A percentile compares a stretch with the other conserved stretches of the same genome.
Evolutionary conservation across 1,139 yeast genomes (phyloP).

Genomic region (Scheffersomyces segobiensis): DNA sequence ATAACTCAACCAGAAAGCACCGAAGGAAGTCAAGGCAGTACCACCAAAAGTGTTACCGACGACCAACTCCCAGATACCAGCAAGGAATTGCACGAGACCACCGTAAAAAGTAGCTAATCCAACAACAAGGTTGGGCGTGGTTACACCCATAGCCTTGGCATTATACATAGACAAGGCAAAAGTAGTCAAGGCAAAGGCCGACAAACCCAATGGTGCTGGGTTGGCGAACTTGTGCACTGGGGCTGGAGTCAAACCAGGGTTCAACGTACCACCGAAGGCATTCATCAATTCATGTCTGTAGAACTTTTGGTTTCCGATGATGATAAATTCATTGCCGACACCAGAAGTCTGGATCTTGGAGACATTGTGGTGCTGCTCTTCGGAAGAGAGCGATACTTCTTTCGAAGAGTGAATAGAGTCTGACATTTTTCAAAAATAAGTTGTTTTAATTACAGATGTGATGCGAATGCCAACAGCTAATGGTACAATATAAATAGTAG

Average conservation of each 20-base stretch:
- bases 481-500: background rate
- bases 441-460: background rate
- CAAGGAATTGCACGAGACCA: conserved; percentile 62
- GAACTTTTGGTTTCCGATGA: conserved; percentile 35
- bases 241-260: conserved; percentile 38
- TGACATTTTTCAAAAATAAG: background rate
- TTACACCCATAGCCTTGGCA: conserved; percentile 54
- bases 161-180: conserved; percentile 50
- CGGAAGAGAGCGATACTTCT: conserved; percentile 2
- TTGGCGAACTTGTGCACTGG: conserved; percentile 47
- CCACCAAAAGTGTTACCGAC: conserved; percentile 67
- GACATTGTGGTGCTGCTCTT: background rate
- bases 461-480: background rate
- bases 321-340: conserved; percentile 22
- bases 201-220: conserved; percentile 63
- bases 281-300: conserved; percentile 44
- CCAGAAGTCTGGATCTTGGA: conserved; percentile 9
- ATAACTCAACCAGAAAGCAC: conserved; percentile 74
- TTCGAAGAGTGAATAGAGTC: conserved; percentile 5
- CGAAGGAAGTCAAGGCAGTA: conserved; percentile 67
- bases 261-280: conserved; percentile 46
- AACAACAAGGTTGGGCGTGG: conserved; percentile 47
- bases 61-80: conserved; percentile 66
- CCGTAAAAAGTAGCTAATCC: conserved; percentile 59
- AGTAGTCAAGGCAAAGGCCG: conserved; percentile 53